Evolutionary conservation across 75 land plant species (phyloP), one percentile per base, ranked within the genome.

Genomic region (Isoetes taiwanensis): DNA sequence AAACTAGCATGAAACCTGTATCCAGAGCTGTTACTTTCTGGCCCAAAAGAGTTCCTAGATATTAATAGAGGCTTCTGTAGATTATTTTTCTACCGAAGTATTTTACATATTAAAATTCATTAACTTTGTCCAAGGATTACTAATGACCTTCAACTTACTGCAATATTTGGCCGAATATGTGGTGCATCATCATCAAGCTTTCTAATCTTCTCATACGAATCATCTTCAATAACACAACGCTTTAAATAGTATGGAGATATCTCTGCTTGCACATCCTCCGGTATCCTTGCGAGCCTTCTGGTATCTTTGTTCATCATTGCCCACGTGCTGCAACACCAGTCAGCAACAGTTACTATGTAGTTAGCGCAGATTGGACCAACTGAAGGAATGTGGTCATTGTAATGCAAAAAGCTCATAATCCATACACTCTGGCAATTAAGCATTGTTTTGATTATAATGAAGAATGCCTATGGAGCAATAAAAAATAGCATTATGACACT

Each of bases 241-340:
- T 69, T 67, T 5, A 81, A 71, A 54, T 72, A 81, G 63, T 61
- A 85, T 0, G 82, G 85, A 10, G 72, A 59, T 29, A 85, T 72
- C 34, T 86, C 93, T 1, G 67, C 80, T 16, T 76, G 59, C 17
- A 86, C 93, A 19, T 77, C 76, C 2, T 77, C 77, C 0, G 86
- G 93, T 70, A 86, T 82, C 57, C 82, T 86, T 0, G 93, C 79
- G 14, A 86, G 64, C 9, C 74, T 64, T 41, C 93, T 75, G 14
- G 86, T 86, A 34, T 77, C 61, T 52, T 72, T 63, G 72, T 86
- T 79, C 93, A 82, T 86, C 77, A 82, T 79, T 70, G 77, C 91
- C 85, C 91, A 81, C 17, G 67, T 64, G 56, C 78, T 73, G 68
- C 52, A 50, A 2, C 19, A 4, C 23, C 9, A 24, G n/a, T n/a